Evolutionary conservation across 2,329 filamentous ascomycete species (phyloP).

Genomic region (Talaromyces sp.): DNA sequence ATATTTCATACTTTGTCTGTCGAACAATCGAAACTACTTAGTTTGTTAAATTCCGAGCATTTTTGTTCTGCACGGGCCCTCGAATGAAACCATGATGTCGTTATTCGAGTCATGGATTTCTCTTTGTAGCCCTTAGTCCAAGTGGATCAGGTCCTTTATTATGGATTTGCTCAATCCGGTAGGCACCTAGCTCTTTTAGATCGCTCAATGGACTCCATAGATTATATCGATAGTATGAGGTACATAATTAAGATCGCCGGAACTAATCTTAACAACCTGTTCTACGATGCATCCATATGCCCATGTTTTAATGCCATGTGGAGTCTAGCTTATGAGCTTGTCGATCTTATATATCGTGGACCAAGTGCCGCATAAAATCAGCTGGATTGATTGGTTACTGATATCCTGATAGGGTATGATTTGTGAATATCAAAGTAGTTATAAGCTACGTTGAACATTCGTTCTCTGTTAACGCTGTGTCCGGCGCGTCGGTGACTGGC

Average conservation of each 20-base stretch:
- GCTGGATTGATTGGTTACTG: not conserved
- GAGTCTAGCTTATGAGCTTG: constrained; percentile 3
- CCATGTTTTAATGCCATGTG: not conserved
- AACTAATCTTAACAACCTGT: not conserved
- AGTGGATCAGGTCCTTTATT: not conserved
- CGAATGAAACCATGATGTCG: not conserved
- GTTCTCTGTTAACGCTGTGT: not conserved
- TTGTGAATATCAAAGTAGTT: not conserved
- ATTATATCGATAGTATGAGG: not conserved
- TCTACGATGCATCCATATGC: not conserved
- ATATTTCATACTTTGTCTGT: not conserved
- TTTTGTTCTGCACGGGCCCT: not conserved
- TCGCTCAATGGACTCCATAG: not conserved
- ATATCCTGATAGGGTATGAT: too few species aligned
- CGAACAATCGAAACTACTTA: not conserved
- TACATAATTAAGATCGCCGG: constrained; percentile 3
- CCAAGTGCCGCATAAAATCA: not conserved
- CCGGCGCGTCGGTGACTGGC: not conserved
- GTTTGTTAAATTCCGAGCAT: not conserved
- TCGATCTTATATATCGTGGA: not conserved
- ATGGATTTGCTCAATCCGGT: not conserved
- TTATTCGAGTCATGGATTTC: not conserved
- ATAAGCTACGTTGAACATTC: not conserved
- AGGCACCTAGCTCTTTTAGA: not conserved
- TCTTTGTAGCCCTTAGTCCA: not conserved